Percentiles rank a stretch among this genome's conserved stretches.
Evolutionary conservation across 2,329 filamentous ascomycete species (phyloP).

Genomic region (Cladophialophora immunda): DNA sequence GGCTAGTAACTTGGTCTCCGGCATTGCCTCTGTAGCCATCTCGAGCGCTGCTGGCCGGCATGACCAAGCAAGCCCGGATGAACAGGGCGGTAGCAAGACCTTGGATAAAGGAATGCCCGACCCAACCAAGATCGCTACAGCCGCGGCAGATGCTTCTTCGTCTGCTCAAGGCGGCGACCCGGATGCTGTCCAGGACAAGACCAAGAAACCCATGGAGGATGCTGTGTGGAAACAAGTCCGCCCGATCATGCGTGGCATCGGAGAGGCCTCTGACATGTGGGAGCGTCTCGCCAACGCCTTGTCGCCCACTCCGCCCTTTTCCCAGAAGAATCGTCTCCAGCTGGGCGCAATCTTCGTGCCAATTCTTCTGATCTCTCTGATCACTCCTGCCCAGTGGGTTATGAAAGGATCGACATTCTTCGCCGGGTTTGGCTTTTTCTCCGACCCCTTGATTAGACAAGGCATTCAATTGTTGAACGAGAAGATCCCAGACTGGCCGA

Average conservation of each 20-base stretch:
- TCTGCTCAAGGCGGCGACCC: slow-evolving; percentile 62
- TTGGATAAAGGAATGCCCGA: slow-evolving; percentile 67
- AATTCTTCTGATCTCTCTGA: slow-evolving; percentile 61
- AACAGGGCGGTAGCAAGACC: slow-evolving; percentile 47
- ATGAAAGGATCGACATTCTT: slow-evolving; percentile 72
- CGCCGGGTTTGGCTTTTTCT: slow-evolving; percentile 80
- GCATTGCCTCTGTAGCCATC: slow-evolving; percentile 75
- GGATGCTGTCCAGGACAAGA: slow-evolving; percentile 71
- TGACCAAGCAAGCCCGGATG: slow-evolving; percentile 70
- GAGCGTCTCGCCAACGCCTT: slow-evolving; percentile 69
- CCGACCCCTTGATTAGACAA: slow-evolving; percentile 74
- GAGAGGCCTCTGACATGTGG: slow-evolving; percentile 68
- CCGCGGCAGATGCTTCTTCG: slow-evolving; percentile 63
- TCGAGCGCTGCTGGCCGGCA: slow-evolving; percentile 81
- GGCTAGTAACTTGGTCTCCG: slow-evolving; percentile 80
- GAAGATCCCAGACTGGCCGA: slow-evolving; percentile 75
- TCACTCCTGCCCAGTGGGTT: slow-evolving; percentile 67
- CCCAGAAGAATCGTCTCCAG: slow-evolving; percentile 62
- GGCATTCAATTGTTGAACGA: slow-evolving; percentile 60
- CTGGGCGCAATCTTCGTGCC: slow-evolving; percentile 64
- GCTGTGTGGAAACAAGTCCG: slow-evolving; percentile 80
- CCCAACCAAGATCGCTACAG: slow-evolving; percentile 64
- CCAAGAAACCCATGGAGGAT: slow-evolving; percentile 78
- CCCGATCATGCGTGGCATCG: slow-evolving; percentile 73
- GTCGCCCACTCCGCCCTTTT: slow-evolving; percentile 71